Evolutionary conservation across 768 basidiomycete genomes (phyloP).

Genomic region (Amanita molliuscula): DNA sequence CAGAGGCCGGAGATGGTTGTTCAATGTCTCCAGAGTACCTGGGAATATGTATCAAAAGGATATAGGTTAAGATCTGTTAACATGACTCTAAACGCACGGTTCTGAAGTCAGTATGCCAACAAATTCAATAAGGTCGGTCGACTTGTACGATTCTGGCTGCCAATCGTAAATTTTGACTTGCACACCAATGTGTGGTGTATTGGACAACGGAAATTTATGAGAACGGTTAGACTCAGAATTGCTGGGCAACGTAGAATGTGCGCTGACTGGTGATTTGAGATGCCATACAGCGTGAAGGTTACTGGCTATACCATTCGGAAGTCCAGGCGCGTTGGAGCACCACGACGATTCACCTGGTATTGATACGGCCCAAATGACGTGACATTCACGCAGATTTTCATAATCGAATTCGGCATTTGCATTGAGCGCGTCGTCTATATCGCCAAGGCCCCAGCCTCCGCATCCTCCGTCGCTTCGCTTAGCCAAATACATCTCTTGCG

Average conservation of each 20-base stretch:
- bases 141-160: conserved; percentile 35
- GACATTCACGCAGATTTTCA: conserved; percentile 48
- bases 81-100: conserved; percentile 32
- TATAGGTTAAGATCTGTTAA: conserved; percentile 5
- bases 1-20: conserved; percentile 21
- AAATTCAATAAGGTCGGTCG: conserved; percentile 57
- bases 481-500: conserved; percentile 65
- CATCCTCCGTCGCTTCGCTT: conserved; percentile 28
- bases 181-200: conserved; percentile 48
- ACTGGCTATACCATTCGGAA: neutral
- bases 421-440: conserved; percentile 15
- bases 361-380: conserved; percentile 61
- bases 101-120: conserved; percentile 67
- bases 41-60: conserved; percentile 7
- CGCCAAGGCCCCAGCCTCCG: conserved; percentile 70
- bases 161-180: conserved; percentile 68
- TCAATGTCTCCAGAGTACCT: conserved; percentile 34
- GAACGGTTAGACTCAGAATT: conserved; percentile 16
- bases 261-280: conserved; percentile 7
- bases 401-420: conserved; percentile 26
- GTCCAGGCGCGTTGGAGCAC: conserved; percentile 24
- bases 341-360: conserved; percentile 62
- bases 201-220: conserved; percentile 59
- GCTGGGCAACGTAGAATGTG: neutral
- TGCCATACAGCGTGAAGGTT: conserved; percentile 1